Percentiles rank a stretch among this genome's conserved stretches.
Conservation (phyloP, 495 filamentous ascomycete genomes). For the Aspergillus panamensis region DNA sequence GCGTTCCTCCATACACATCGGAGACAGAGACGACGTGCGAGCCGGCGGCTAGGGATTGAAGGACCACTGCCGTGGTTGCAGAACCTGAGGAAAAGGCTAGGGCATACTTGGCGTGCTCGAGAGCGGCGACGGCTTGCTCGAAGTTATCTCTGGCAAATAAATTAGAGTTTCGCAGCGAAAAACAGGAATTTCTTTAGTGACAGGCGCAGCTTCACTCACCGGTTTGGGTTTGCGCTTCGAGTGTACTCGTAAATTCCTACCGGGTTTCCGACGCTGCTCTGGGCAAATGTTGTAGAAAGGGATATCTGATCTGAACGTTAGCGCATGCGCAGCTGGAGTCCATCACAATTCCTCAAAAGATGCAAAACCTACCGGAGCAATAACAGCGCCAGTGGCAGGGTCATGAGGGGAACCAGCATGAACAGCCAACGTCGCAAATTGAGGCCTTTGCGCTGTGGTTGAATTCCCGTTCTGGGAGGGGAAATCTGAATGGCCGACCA, state of each 20-base stretch:
- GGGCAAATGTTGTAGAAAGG: conserved; percentile 89
- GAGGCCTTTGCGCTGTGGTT: conserved; percentile 47
- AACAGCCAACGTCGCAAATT: conserved; percentile 90
- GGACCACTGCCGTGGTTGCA: conserved; percentile 85
- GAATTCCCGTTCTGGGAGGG: conserved; percentile 24
- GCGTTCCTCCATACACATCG: conserved; percentile 96
- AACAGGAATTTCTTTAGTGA: neutral
- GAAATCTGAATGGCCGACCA: conserved; percentile 19
- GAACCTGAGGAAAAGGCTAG: conserved; percentile 95
- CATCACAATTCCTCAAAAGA: neutral
- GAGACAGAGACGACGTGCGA: conserved; percentile 94
- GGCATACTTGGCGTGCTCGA: conserved; percentile 89
- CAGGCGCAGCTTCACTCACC: conserved; percentile 37
- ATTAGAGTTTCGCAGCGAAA: conserved; percentile 10
- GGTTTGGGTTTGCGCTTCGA: conserved; percentile 88
- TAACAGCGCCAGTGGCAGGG: conserved; percentile 88
- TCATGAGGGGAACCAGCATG: conserved; percentile 91
- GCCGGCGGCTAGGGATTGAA: conserved; percentile 87
- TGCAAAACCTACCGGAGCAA: conserved; percentile 61
- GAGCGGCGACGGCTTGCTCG: conserved; percentile 81
- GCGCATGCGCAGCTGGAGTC: conserved; percentile 9
- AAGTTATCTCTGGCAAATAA: conserved; percentile 69
- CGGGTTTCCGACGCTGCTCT: conserved; percentile 78
- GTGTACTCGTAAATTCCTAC: conserved; percentile 88
- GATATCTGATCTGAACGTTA: conserved; percentile 61